Evolutionary conservation across 176 grass and related monocot genomes (phyloP).

Genomic region (Areca catechu): DNA sequence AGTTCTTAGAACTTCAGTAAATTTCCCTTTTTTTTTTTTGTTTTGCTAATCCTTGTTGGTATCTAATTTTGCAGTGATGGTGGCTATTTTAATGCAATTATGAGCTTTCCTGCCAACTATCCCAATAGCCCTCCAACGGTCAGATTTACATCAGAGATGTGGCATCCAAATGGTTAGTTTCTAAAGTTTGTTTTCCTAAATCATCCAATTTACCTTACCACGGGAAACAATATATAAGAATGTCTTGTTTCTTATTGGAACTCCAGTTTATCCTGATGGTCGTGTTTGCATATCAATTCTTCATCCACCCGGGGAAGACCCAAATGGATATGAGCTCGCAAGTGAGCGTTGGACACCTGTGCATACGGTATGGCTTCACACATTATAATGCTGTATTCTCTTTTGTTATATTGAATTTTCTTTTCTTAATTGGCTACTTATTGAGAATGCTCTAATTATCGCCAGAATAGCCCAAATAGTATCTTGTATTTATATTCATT

Average conservation of each 20-base stretch:
- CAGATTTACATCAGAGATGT: constrained; percentile 20
- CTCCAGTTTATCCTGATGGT: constrained; percentile 13
- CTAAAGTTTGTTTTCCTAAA: neutral
- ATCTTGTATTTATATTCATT: too few species aligned
- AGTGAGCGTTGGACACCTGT: constrained; percentile 18
- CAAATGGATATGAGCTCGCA: constrained; percentile 19
- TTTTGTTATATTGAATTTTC: too few species aligned
- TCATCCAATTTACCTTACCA: neutral
- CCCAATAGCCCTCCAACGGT: constrained; percentile 15
- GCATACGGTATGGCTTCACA: constrained; percentile 5
- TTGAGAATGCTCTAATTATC: too few species aligned
- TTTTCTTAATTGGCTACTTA: too few species aligned
- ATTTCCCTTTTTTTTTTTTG: too few species aligned
- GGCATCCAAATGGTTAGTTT: constrained; percentile 10
- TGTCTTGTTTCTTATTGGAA: neutral
- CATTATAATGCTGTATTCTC: too few species aligned
- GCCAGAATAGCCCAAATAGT: too few species aligned
- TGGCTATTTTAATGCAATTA: constrained; percentile 19
- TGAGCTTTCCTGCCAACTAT: constrained; percentile 18
- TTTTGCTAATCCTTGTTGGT: neutral
- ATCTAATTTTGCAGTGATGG: constrained; percentile 4
- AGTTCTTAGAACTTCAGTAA: too few species aligned
- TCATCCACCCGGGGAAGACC: constrained; percentile 16
- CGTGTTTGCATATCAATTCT: constrained; percentile 22
- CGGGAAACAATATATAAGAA: neutral